These are phyloP conservation scores for Apiospora aurea DNA, from an alignment of 2,329 filamentous ascomycete species.

Conservation along the genomic window DNA sequence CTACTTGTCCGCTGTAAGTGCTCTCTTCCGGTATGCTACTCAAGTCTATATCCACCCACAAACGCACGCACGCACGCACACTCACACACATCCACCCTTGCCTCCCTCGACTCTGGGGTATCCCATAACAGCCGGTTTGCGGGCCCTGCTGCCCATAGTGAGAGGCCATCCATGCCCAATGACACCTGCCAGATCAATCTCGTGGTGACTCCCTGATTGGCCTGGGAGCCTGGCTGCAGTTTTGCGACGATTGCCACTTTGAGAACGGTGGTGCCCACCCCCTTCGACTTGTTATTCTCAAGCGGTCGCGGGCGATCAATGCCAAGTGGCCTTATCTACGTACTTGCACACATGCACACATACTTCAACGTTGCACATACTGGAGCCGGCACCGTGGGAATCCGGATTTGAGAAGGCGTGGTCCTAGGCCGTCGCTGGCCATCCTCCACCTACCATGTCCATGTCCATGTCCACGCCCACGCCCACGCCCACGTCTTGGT, in stretches of 20 bases:
- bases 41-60: slow-evolving; percentile 10
- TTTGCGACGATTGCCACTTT: not conserved
- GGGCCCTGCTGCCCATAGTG: not conserved
- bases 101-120: slow-evolving; percentile 8
- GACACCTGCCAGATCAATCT: not conserved
- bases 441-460: slow-evolving; percentile 15
- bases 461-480: not conserved
- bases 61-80: not conserved
- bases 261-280: not conserved
- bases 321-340: slow-evolving; percentile 8
- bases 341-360: not conserved
- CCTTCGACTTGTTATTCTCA: not conserved
- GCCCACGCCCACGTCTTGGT: not conserved
- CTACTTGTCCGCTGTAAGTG: not conserved
- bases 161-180: slow-evolving; percentile 3
- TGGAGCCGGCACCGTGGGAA: not conserved
- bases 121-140: not conserved
- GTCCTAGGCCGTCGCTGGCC: not conserved
- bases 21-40: slow-evolving; percentile 5
- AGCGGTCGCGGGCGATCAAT: not conserved
- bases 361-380: not conserved
- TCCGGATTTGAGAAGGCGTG: not conserved
- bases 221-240: not conserved
- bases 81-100: not conserved
- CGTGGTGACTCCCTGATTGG: slow-evolving; percentile 7